Conservation (phyloP, 1,284 basidiomycete species). For the Lentinula novae-zelandiae region DNA sequence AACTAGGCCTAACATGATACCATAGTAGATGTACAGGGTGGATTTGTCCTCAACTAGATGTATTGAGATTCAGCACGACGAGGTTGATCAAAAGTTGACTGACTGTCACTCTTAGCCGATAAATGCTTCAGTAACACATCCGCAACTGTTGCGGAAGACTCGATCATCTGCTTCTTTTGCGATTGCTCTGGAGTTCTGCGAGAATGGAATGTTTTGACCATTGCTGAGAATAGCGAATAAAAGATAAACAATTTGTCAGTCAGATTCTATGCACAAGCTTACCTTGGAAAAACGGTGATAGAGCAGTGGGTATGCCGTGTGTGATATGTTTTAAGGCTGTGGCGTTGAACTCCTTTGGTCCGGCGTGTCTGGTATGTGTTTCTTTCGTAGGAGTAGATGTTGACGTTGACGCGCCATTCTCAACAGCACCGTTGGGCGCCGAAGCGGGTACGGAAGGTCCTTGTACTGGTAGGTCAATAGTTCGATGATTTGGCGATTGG, state of each 20-base stretch:
- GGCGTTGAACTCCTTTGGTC: constrained; percentile 62
- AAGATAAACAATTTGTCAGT: constrained; percentile 1
- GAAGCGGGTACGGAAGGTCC: constrained; percentile 24
- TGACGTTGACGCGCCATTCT: constrained; percentile 16
- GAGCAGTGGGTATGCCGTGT: constrained; percentile 72
- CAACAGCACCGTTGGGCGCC: constrained; percentile 14
- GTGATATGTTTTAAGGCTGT: constrained; percentile 79
- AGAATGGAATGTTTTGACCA: constrained; percentile 85
- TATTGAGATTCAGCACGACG: constrained; percentile 8
- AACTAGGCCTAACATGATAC: constrained; percentile 74
- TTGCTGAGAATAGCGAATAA: constrained; percentile 43
- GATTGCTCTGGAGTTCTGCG: constrained; percentile 73
- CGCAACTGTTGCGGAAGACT: constrained; percentile 70
- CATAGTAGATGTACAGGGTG: constrained; percentile 63
- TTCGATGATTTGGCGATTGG: constrained; percentile 39
- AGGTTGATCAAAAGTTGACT: constrained; percentile 16
- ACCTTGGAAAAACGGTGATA: constrained; percentile 91
- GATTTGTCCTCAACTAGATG: constrained; percentile 44
- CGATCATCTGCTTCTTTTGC: constrained; percentile 77
- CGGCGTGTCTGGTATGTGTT: constrained; percentile 35
- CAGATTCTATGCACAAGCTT: constrained; percentile 20
- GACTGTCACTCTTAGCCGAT: constrained; percentile 52
- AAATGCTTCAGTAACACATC: constrained; percentile 75
- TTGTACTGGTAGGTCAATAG: constrained; percentile 35
- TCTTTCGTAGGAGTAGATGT: constrained; percentile 20